Evolutionary conservation across 768 basidiomycete genomes (phyloP), one percentile per base, ranked within the genome.

Genomic region (Podaxis sp.): DNA sequence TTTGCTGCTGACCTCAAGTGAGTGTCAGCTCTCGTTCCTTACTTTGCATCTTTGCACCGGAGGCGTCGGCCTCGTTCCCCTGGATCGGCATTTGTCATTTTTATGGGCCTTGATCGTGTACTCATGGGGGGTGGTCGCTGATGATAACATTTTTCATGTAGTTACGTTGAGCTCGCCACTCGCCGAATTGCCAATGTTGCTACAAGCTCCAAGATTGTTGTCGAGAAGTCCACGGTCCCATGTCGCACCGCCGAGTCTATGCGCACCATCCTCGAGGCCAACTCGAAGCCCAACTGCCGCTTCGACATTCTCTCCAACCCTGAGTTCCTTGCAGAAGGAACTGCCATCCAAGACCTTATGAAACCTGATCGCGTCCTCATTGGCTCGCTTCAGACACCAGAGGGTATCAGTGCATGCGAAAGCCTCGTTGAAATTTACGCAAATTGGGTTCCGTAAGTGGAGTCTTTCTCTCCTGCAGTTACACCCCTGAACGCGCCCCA

Each of bases 251-350:
- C 97, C 64, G 93, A 97, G 77, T 96, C 96, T 19, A 99, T 99
- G 97, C 93, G 96, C 70, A 97, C 93, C 58, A 98, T 99, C 76
- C 88, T 99, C 59, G 96, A 98, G 76, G 95, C 96, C 68, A 99
- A 99, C 82, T 96, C 96, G 41, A 93, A 88, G 72, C 87, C 91
- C 62, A 88, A 89, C 68, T 89, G 90, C 77, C 87, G 86, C 63
- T 99, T 99, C 71, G 95, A 98, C 72, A 98, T 99, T 73, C 89
- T 99, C 67, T 98, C 97, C 71, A 99, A 99, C 81, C 97, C 97
- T 61, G 97, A 99, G 74, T 99, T 99, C 82, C 83, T 99, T 52
- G 97, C 97, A 6, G 97, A 99, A 77, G 97, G 97, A 66, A 98
- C 97, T 38, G 97, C 97, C 59, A 96, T 99, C 71, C 68, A 62